Conservation (phyloP, 2,329 filamentous ascomycete species). For the Hymenoscyphus albidus region DNA sequence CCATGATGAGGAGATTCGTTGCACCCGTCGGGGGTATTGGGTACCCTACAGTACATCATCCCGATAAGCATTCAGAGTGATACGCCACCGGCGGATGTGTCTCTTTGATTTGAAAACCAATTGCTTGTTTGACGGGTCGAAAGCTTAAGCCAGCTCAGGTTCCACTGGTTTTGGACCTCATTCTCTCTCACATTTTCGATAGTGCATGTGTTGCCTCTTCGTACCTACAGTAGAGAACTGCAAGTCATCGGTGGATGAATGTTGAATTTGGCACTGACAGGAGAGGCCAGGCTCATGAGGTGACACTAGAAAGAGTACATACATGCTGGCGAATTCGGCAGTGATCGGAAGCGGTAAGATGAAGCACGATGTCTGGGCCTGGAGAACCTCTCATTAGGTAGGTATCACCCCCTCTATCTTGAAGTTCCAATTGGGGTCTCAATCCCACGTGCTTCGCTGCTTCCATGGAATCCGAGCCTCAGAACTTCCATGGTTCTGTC, state of each 20-base stretch:
- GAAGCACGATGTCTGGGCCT: not conserved
- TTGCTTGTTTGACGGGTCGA: conserved; percentile 5
- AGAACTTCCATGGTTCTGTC: conserved; percentile 1
- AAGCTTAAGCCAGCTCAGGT: conserved; percentile 5
- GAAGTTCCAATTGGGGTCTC: not conserved
- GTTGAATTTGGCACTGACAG: not conserved
- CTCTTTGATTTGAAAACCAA: not conserved
- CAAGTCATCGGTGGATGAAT: not conserved
- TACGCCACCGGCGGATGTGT: conserved; percentile 6
- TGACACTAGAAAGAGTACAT: not conserved
- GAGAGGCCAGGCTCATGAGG: not conserved
- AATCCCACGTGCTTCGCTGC: conserved; percentile 1
- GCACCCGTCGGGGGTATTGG: conserved; percentile 6
- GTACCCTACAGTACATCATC: not conserved
- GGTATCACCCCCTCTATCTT: not conserved
- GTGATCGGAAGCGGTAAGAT: not conserved
- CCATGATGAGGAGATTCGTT: conserved; percentile 5
- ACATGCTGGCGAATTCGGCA: not conserved
- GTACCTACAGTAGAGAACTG: not conserved
- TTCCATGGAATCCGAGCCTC: not conserved
- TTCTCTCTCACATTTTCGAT: conserved; percentile 5
- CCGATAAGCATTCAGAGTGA: conserved; percentile 4
- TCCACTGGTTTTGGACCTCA: conserved; percentile 1
- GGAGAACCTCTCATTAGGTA: not conserved
- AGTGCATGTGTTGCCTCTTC: conserved; percentile 6